These are phyloP conservation scores for Aspergillus carlsbadensis DNA, from an alignment of 495 filamentous ascomycete genomes.

Conservation along the genomic window DNA sequence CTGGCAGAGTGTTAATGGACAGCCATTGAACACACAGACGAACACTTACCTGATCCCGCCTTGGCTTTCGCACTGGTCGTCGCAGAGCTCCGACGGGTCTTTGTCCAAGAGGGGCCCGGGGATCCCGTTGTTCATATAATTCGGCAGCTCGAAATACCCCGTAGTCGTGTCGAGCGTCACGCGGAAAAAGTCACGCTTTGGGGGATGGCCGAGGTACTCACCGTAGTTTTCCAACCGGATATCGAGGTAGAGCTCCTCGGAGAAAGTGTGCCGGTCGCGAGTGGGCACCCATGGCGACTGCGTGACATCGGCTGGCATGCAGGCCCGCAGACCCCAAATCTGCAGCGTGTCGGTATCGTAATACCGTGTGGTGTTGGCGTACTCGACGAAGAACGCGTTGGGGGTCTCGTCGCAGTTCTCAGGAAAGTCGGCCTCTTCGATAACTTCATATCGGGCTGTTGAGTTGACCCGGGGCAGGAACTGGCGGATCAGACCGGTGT, in stretches of 20 bases:
- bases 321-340: slow-evolving; percentile 20
- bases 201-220: neutral
- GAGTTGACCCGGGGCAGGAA: slow-evolving; percentile 32
- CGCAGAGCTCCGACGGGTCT: slow-evolving; percentile 14
- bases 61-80: neutral
- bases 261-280: slow-evolving; percentile 30
- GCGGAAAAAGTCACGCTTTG: neutral
- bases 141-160: slow-evolving; percentile 32
- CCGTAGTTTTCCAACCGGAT: neutral
- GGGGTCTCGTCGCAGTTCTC: slow-evolving; percentile 15
- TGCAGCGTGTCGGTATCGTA: neutral
- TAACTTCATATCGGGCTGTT: slow-evolving; percentile 20
- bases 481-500: slow-evolving; percentile 28
- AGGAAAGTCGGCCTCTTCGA: slow-evolving; percentile 19
- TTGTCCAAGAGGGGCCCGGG: slow-evolving; percentile 18
- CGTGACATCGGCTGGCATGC: slow-evolving; percentile 23
- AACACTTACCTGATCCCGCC: neutral
- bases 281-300: slow-evolving; percentile 29
- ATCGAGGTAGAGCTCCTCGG: slow-evolving; percentile 27
- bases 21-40: no score
- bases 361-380: slow-evolving; percentile 6
- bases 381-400: slow-evolving; percentile 19
- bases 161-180: slow-evolving; percentile 21
- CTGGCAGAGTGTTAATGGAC: neutral
- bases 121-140: slow-evolving; percentile 22